phyloP scores from a whole-genome alignment of 768 basidiomycete genomes.

The Rhizopogon vulgaris region DNA sequence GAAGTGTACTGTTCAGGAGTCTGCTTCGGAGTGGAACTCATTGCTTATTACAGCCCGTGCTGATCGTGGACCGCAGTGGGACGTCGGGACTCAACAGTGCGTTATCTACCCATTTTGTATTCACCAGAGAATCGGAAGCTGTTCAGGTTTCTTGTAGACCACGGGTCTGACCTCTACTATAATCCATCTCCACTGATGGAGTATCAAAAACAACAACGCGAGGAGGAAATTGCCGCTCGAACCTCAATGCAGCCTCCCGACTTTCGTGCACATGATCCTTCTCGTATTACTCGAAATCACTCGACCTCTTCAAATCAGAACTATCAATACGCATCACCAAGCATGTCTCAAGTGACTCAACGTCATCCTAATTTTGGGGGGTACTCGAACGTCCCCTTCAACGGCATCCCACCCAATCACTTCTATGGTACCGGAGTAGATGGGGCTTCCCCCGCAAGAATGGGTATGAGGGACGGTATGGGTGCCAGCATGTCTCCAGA shows the following conservation, averaged over 20 bases:
- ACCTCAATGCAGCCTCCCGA: conserved; percentile 28
- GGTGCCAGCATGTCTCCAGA: conserved; percentile 30
- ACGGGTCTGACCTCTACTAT: conserved; percentile 67
- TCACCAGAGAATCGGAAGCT: neutral
- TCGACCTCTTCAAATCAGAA: conserved; percentile 23
- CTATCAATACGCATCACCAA: conserved; percentile 21
- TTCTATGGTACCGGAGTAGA: conserved; percentile 32
- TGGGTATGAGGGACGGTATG: conserved; percentile 26
- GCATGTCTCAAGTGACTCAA: conserved; percentile 9
- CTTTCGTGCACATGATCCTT: conserved; percentile 26
- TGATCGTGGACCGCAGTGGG: conserved; percentile 82
- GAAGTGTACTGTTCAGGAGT: conserved; percentile 40
- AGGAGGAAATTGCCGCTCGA: conserved; percentile 22
- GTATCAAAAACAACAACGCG: conserved; percentile 35
- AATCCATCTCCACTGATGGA: conserved; percentile 58
- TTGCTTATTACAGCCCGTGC: conserved; percentile 72
- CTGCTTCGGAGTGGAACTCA: conserved; percentile 85
- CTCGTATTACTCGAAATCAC: conserved; percentile 26
- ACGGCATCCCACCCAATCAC: conserved; percentile 32
- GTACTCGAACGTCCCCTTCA: conserved; percentile 21
- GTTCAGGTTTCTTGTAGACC: conserved; percentile 68
- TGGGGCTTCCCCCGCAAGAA: conserved; percentile 16
- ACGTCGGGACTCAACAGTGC: conserved; percentile 80
- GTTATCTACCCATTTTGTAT: conserved; percentile 19
- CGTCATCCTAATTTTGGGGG: conserved; percentile 24